Evolutionary conservation across 2,329 filamentous ascomycete genomes (phyloP), one percentile per base, ranked within the genome.

Genomic region (Claviceps sp.): DNA sequence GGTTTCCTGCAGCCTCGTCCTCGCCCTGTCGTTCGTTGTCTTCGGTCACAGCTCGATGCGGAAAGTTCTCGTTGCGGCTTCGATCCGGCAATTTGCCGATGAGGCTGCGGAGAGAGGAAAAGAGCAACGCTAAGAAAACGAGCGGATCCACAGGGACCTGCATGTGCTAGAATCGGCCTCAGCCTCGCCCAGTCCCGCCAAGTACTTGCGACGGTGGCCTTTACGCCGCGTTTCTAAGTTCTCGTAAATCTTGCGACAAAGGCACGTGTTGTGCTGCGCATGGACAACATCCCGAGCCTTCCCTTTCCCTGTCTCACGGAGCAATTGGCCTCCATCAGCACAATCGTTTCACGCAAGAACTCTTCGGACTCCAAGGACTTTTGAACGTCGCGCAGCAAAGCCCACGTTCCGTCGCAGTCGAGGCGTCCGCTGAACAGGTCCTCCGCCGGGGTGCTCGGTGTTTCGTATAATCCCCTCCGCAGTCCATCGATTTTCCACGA

Each of bases 141-240:
- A 34, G 30, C 10, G 30, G 30, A 34, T 11, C 30, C 30, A 34
- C 8, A 34, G 40, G 40, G 40, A 13, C 6, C 40, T 19, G 40
- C 40, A 41, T 8, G n/a, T 41, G 40, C 40, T 17, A n/a, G n/a
- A 17, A n/a, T 41, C n/a, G 40, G n/a, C n/a, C 40, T 41, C 40
- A 50, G 42, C 39, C 37, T 45, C 22, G 17, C 24, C 42, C 39
- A 16, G 50, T n/a, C 48, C 43, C 16, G 49, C 19, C 39, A 17
- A 48, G 55, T 59, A 62, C 54, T 64, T 65, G 65, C 65, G 65
- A 67, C 65, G 58, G 64, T 67, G 65, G 65, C 65, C 65, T 67
- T 56, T 50, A 54, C 52, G 47, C 52, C 26, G 42, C 39, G 41
- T 43, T 43, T 13, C 41, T 13, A 19, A 17, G 41, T 24, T 34